Base-by-base conservation (phyloP, 805 yeast genomes). In the Wickerhamomyces chambardii region DNA sequence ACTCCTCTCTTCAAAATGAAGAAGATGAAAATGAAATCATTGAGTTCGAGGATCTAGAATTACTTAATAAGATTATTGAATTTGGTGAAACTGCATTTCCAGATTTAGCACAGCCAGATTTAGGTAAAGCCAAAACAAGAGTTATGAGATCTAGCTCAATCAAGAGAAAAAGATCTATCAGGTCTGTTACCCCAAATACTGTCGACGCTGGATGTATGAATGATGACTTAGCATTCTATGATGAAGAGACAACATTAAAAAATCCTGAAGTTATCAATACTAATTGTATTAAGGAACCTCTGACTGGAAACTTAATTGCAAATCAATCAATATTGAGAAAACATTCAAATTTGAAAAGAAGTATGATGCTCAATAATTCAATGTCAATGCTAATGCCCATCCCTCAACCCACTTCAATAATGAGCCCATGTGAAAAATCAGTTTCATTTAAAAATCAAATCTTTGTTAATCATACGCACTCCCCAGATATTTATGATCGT, bases 401-500 rank as follows among this genome's bases (percentile, higher is more conserved):
- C n/a, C n/a, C n/a, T n/a, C n/a, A n/a, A n/a, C n/a, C n/a, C n/a
- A n/a, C n/a, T n/a, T n/a, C n/a, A n/a, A n/a, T n/a, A n/a, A n/a
- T n/a, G n/a, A n/a, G n/a, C n/a, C n/a, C n/a, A n/a, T n/a, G n/a
- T n/a, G n/a, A 40, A 28, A 59, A 60, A 36, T 51, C 46, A 35
- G 74, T 68, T 15, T 45, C 42, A 30, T 77, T 77, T 45, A 61
- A 74, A 8, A 64, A 69, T 37, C 60, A 62, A 39, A 59, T 75
- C 26, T 59, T 47, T 33, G 61, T 74, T 31, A 69, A 70, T 41
- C 72, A 71, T 35, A 75, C 84, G 1, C 68, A 61, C 44, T 64
- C 80, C 1, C 59, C 76, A 4, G 55, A 56, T 10, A 53, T 62
- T 42, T 78, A 78, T 50, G 69, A 73, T 45, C 63, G 85, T 34